Evolutionary conservation across 768 basidiomycete genomes (phyloP).

Genomic region (Astraeus odoratus): DNA sequence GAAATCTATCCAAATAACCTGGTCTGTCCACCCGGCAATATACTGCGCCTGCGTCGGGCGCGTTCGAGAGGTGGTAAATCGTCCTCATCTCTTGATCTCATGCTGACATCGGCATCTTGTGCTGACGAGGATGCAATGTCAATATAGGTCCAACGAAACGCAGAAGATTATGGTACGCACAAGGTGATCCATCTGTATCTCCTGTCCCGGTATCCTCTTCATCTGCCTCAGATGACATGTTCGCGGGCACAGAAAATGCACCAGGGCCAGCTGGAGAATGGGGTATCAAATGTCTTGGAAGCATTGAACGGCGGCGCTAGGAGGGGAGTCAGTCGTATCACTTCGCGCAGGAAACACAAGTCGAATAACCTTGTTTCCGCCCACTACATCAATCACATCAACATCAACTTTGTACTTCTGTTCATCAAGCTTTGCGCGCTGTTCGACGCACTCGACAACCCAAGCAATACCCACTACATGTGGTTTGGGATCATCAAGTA

Average conservation of each 20-base stretch:
- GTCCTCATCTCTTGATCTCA: constrained; percentile 39
- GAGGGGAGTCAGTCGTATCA: background rate
- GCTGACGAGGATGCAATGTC: constrained; percentile 9
- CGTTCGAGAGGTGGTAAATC: constrained; percentile 64
- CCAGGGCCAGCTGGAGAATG: constrained; percentile 13
- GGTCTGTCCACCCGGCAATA: constrained; percentile 26
- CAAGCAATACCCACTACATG: constrained; percentile 78
- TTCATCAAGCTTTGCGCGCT: constrained; percentile 57
- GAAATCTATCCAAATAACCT: constrained; percentile 14
- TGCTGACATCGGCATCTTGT: constrained; percentile 23
- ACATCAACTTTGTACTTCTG: constrained; percentile 58
- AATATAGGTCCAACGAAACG: background rate
- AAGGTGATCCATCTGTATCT: constrained; percentile 11
- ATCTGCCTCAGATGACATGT: constrained; percentile 22
- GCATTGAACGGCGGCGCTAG: constrained; percentile 68
- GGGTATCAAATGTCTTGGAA: constrained; percentile 52
- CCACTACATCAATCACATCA: constrained; percentile 48
- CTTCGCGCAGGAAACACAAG: constrained; percentile 1
- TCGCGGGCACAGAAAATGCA: background rate
- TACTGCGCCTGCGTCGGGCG: constrained; percentile 46
- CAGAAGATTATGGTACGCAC: constrained; percentile 12
- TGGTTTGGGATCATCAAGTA: constrained; percentile 63
- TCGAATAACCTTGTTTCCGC: constrained; percentile 51
- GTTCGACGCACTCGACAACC: constrained; percentile 84
- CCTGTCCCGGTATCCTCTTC: constrained; percentile 31